Evolutionary conservation across 805 yeast genomes (phyloP).

Genomic region (Ogataea naganishii): DNA sequence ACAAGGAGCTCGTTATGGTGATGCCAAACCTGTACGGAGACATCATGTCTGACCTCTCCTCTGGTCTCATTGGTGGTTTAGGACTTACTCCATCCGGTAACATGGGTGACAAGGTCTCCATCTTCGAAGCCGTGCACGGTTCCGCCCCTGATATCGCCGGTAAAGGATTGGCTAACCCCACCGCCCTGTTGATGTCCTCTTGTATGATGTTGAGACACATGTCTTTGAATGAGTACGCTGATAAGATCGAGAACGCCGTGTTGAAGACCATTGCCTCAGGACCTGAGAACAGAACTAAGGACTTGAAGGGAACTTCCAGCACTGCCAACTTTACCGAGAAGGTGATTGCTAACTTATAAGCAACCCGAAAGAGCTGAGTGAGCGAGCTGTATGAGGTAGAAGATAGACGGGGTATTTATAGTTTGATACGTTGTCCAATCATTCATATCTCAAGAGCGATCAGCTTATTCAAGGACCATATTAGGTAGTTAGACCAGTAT

Average conservation of each 20-base stretch:
- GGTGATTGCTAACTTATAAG: constrained; percentile 72
- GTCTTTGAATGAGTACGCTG: constrained; percentile 79
- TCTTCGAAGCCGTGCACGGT: constrained; percentile 99
- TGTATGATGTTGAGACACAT: constrained; percentile 99
- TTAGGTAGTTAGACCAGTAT: no score
- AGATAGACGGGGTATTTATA: no score
- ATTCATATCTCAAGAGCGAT: no score
- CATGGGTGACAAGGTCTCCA: constrained; percentile 97
- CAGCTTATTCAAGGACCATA: no score
- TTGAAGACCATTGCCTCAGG: constrained; percentile 88
- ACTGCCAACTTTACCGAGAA: constrained; percentile 87
- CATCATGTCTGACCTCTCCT: constrained; percentile 94
- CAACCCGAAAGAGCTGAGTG: no score
- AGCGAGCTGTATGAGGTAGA: no score
- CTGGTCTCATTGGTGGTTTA: constrained; percentile 97
- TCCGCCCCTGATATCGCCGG: constrained; percentile 99
- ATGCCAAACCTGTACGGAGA: constrained; percentile 99
- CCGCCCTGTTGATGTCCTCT: constrained; percentile 90
- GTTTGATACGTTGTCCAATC: no score
- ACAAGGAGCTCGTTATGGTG: constrained; percentile 82
- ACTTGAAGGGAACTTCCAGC: constrained; percentile 85
- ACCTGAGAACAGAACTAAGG: constrained; percentile 92
- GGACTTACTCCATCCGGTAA: constrained; percentile 99
- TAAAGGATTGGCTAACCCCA: constrained; percentile 97
- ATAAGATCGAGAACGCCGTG: constrained; percentile 82